A percentile compares a stretch with the other conserved stretches of the same genome.
Conservation (phyloP, 2,329 filamentous ascomycete genomes). For the Aspergillus quadrilineatus region DNA sequence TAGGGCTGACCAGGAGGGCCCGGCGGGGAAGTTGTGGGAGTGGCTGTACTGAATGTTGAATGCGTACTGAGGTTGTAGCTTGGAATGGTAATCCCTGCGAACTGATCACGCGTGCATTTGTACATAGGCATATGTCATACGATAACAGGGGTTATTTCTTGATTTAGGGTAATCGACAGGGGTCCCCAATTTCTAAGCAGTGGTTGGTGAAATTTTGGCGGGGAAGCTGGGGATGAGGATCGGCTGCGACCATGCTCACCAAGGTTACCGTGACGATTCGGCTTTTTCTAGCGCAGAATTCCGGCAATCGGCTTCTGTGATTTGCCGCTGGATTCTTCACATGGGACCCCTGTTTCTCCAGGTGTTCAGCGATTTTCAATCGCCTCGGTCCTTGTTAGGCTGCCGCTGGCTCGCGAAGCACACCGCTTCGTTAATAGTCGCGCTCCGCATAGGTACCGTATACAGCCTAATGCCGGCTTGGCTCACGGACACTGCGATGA, state of each 20-base stretch:
- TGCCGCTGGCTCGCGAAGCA: not conserved
- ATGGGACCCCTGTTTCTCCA: not conserved
- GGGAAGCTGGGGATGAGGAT: slow-evolving; percentile 6
- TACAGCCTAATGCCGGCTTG: not conserved
- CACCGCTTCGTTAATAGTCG: not conserved
- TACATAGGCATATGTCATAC: not conserved
- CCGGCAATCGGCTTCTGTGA: not conserved
- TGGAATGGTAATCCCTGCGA: not conserved
- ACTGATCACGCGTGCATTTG: not conserved
- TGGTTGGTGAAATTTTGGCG: not conserved
- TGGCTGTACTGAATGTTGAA: slow-evolving; percentile 17
- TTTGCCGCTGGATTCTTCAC: not conserved
- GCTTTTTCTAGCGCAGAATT: not conserved
- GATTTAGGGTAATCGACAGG: not conserved
- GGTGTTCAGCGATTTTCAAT: not conserved
- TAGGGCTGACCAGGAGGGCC: slow-evolving; percentile 6
- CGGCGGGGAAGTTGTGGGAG: slow-evolving; percentile 17
- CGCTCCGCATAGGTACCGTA: not conserved
- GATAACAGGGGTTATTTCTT: not conserved
- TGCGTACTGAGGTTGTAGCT: slow-evolving; percentile 7
- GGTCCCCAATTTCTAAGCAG: not conserved
- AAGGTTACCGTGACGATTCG: not conserved
- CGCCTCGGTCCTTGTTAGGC: not conserved
- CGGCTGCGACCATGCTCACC: not conserved
- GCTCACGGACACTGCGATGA: not conserved